Conservation (phyloP, 2,329 filamentous ascomycete species). For the Dactylellina cionopaga region DNA sequence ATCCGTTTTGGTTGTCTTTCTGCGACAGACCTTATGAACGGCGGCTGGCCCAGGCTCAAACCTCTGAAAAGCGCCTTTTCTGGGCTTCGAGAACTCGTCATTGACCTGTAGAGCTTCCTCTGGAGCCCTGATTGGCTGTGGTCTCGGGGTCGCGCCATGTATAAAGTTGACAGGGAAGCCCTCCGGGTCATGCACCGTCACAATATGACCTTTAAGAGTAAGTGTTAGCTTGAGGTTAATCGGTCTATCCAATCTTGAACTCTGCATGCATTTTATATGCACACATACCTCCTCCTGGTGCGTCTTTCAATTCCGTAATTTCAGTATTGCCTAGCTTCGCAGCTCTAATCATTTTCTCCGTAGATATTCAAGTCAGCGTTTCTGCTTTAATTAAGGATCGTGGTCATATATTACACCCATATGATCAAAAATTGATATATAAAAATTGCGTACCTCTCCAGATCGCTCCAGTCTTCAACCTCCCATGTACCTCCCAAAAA, state of each 20-base stretch:
- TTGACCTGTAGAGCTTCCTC: slow-evolving; percentile 56
- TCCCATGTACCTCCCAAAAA: slow-evolving; percentile 63
- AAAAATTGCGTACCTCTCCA: slow-evolving; percentile 60
- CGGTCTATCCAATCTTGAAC: too few species aligned
- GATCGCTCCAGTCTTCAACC: slow-evolving; percentile 62
- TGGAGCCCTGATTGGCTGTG: slow-evolving; percentile 54
- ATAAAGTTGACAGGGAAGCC: slow-evolving; percentile 62
- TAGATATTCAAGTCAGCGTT: background rate
- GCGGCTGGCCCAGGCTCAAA: slow-evolving; percentile 59
- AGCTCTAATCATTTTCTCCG: slow-evolving; percentile 7
- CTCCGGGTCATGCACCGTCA: slow-evolving; percentile 61
- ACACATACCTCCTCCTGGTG: slow-evolving; percentile 60
- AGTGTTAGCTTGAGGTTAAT: background rate
- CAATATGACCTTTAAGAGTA: slow-evolving; percentile 54
- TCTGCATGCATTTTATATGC: too few species aligned
- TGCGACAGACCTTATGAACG: slow-evolving; percentile 59
- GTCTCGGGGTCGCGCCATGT: slow-evolving; percentile 57
- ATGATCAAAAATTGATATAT: too few species aligned
- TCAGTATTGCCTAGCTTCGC: slow-evolving; percentile 57
- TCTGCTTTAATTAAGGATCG: background rate
- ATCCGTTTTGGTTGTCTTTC: too few species aligned
- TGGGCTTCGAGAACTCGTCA: slow-evolving; percentile 57
- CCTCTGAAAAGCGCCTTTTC: slow-evolving; percentile 57
- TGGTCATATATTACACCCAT: too few species aligned
- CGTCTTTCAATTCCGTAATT: slow-evolving; percentile 59